Base-by-base conservation (phyloP, 1,284 basidiomycete genomes). In the Sphaerobolus stellatus region DNA sequence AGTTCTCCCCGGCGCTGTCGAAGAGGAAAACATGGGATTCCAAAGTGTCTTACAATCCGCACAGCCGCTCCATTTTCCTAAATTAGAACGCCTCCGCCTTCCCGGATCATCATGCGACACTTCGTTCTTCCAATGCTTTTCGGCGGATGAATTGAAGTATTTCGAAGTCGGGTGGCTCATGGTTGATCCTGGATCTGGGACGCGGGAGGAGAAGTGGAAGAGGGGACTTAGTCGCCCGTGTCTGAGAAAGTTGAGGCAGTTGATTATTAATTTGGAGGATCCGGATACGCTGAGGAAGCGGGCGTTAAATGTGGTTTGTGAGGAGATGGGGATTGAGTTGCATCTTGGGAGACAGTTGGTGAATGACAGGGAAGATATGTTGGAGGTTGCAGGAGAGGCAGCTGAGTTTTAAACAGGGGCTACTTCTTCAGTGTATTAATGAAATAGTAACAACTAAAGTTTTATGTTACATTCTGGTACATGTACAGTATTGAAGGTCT, bases 191-290 rank as follows among this genome's bases (percentile, higher is more conserved):
- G n/a, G 20, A 24, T 27, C 24, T 27, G 45, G 45, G 25, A 38
- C 31, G 18, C n/a, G 22, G 29, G 52, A 54, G 18, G 46, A 54
- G 16, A 54, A 54, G n/a, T 54, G 52, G 52, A 49, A 25, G 29
- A 14, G 27, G 14, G 52, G 46, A 11, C 46, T 54, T 11, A 33
- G 34, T 31, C 20, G 43, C 38, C n/a, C 52, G 6, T 48, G 52
- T 48, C 34, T 54, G 25, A 38, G 30, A 29, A 24, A n/a, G 22
- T 36, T 54, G 14, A 30, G 30, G n/a, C 11, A 31, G 16, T 33
- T 54, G 31, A 36, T 49, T n/a, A 54, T 54, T 30, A 49, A 54
- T 16, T 25, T 25, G 11, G 45, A 54, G 9, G 45, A 48, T 41
- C 52, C 45, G 28, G 45, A 49, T 28, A 14, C 41, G n/a, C 44